These are phyloP conservation scores for Umbelopsis isabellina DNA, from an alignment of 192 early-diverging fungal species.

Conservation along the genomic window DNA sequence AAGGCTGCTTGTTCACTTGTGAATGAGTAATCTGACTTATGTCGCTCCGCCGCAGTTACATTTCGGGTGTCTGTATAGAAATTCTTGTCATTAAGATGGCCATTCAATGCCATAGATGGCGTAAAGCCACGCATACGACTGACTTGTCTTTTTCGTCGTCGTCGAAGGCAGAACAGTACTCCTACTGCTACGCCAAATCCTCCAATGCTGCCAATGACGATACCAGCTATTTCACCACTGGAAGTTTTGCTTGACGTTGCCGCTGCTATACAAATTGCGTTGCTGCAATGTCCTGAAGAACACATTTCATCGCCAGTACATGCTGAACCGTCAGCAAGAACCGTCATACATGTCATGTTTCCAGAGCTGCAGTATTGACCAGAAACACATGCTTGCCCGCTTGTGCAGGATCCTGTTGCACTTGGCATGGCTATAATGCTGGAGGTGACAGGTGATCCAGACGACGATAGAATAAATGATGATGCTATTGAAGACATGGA, in stretches of 20 bases:
- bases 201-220: background rate
- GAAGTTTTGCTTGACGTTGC: background rate
- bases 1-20: slow-evolving; percentile 12
- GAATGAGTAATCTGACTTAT: slow-evolving; percentile 1
- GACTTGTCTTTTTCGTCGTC: background rate
- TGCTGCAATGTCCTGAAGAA: background rate
- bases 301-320: background rate
- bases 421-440: background rate
- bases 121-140: slow-evolving; percentile 3
- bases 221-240: background rate
- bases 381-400: background rate
- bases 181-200: background rate
- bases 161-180: background rate
- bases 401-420: background rate
- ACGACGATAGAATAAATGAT: background rate
- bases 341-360: background rate
- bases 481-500: background rate
- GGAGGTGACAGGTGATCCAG: background rate
- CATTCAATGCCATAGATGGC: slow-evolving; percentile 17
- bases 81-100: slow-evolving; percentile 11
- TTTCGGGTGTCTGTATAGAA: background rate
- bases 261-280: background rate
- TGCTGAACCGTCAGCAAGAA: background rate
- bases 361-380: slow-evolving; percentile 1
- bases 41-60: background rate